Evolutionary conservation across 2,329 filamentous ascomycete genomes (phyloP), one percentile per base, ranked within the genome.

Genomic region (Microsporum canis): DNA sequence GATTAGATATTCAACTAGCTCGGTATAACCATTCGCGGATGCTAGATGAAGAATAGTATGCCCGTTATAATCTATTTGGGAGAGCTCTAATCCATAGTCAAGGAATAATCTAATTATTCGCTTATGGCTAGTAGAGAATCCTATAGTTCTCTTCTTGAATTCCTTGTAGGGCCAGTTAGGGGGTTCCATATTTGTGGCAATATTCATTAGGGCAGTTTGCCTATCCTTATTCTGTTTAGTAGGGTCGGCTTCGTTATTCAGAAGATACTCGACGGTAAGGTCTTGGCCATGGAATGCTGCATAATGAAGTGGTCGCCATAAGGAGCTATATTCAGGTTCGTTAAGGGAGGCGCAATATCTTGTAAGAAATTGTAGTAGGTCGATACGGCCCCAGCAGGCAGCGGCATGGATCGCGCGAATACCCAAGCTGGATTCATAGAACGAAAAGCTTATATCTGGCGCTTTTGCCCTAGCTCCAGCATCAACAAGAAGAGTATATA

Each of bases 261-360:
- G 51, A 29, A 60, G 59, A 47, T 34, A 57, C 27, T 60, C 49
- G 14, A 60, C 59, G 1, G 36, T 57, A 17, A 17, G 17, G 12
- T 41, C 51, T 45, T 60, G 59, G 31, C 59, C 59, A 33, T 60
- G 34, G 39, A 45, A 57, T 57, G 49, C 59, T 6, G 38, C 39
- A 36, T 57, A 57, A 57, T 60, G 34, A 17, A 60, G 51, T 33
- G 59, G 51, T 45, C 27, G 51, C 51, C 59, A 57, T n/a, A 1
- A 10, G 34, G 17, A 36, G 27, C 6, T 14, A 27, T 12, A 31
- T 38, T 38, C 49, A 3, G 31, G 33, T 23, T 53, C 45, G 1
- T 23, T 33, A 17, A 55, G 34, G 33, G 43, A 51, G 36, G 14
- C 51, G n/a, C 51, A 17, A 57, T 60, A 5, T 2, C 27, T 10